Conservation (phyloP, 2,329 filamentous ascomycete genomes). For the Dryadomyces quercivorus region DNA sequence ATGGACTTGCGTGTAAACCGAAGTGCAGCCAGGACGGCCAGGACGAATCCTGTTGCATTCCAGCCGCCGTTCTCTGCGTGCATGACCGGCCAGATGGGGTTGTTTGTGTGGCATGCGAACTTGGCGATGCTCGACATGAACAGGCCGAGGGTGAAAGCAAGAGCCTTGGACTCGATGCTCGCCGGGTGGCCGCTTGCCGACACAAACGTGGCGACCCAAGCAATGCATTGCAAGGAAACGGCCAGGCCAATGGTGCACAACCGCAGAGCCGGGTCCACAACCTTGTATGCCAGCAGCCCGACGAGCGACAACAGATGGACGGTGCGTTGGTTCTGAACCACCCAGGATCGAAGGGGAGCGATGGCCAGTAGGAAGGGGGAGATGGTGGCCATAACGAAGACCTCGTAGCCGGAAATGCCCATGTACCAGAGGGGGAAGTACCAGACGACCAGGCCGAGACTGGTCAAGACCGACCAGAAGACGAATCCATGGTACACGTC, state of each 20-base stretch:
- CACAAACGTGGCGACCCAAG: conserved; percentile 74
- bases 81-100: conserved; percentile 93
- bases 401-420: conserved; percentile 96
- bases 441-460: conserved; percentile 82
- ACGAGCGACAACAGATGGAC: conserved; percentile 62
- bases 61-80: conserved; percentile 81
- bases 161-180: conserved; percentile 68
- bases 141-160: conserved; percentile 71
- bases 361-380: conserved; percentile 71
- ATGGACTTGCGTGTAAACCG: conserved; percentile 59
- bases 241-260: conserved; percentile 74
- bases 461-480: conserved; percentile 92
- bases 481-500: conserved; percentile 91
- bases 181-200: conserved; percentile 62
- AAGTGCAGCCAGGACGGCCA: conserved; percentile 65
- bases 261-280: conserved; percentile 59
- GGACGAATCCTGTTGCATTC: conserved; percentile 69
- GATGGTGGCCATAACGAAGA: conserved; percentile 70
- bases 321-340: conserved; percentile 55
- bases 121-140: conserved; percentile 80
- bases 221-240: conserved; percentile 66
- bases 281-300: conserved; percentile 68
- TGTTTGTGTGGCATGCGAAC: conserved; percentile 88
- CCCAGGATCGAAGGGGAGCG: conserved; percentile 52
- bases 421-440: conserved; percentile 99